A percentile compares a stretch with the other conserved stretches of the same genome.
These are phyloP conservation scores for Vigna radiata DNA, from an alignment of 306 rosid genomes.

Conservation along the genomic window DNA sequence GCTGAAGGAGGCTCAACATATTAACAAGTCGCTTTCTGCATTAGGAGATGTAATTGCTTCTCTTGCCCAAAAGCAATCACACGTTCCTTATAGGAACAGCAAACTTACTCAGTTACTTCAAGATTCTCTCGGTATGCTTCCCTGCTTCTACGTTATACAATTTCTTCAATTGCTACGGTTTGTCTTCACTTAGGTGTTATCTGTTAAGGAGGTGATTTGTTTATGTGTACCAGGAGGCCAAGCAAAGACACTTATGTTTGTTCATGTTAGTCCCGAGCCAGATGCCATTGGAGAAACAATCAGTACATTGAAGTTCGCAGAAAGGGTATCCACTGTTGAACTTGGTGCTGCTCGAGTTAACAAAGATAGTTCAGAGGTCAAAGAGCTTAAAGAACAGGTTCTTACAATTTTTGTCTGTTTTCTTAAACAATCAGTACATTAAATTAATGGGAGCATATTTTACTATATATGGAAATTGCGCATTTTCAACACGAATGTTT, in stretches of 20 bases:
- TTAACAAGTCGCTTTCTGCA: constrained; percentile 94
- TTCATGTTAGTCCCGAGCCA: constrained; percentile 86
- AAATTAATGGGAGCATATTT: constrained; percentile 11
- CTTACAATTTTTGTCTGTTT: not conserved
- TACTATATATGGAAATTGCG: constrained; percentile 1
- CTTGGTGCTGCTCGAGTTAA: constrained; percentile 92
- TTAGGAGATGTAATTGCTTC: constrained; percentile 95
- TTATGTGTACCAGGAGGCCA: constrained; percentile 74
- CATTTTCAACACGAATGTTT: constrained; percentile 14
- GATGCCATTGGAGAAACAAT: constrained; percentile 84
- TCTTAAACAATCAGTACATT: not conserved
- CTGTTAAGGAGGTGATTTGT: constrained; percentile 24
- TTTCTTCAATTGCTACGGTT: not conserved
- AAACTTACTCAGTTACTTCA: constrained; percentile 96
- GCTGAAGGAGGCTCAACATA: constrained; percentile 95
- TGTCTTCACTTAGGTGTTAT: not conserved
- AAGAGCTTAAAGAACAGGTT: constrained; percentile 96
- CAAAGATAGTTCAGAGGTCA: constrained; percentile 76
- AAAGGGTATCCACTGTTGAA: constrained; percentile 90
- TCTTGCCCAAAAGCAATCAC: constrained; percentile 82
- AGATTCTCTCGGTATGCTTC: constrained; percentile 81
- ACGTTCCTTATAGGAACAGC: constrained; percentile 92
- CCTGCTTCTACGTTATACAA: not conserved
- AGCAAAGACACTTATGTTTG: constrained; percentile 98
- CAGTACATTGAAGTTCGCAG: constrained; percentile 95